Base-by-base conservation (phyloP, 352 stramenopile species). In the Globisporangium megalacanthum region DNA sequence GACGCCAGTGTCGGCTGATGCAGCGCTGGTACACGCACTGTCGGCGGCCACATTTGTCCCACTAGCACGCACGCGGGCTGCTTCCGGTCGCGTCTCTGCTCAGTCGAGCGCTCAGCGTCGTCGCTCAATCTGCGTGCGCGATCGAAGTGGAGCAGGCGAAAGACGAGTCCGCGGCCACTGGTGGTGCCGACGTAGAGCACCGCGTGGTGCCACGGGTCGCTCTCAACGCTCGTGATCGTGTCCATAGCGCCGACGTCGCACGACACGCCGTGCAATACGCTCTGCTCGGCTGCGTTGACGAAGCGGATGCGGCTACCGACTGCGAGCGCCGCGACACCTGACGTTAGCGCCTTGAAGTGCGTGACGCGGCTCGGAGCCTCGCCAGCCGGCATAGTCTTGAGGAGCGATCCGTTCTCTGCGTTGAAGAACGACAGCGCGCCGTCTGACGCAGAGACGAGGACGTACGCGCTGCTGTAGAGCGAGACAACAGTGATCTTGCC, bases 171-270 rank as follows among this genome's bases (percentile, higher is more conserved):
- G 22, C 56, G 50, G 2, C 67, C 67, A 29, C 65, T 61, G 37
- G 20, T 61, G 7, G 70, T 76, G 11, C 70, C 68, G 2, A 60
- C 67, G 45, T 70, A 73, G 2, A 79, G 47, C 5, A 62, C 37
- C 14, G 49, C 56, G 29, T 66, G 56, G 4, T 65, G 67, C 70
- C 61, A 79, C 33, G 60, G 44, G 25, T 79, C 70, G 36, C 58
- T 59, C 8, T 68, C 56, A 1, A 79, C 20, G 22, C 64, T 75
- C 4, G 65, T 74, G 48, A 79, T 75, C 3, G n/a, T 46, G 31
- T 67, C 51, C 31, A 46, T 56, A 10, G 67, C 66, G 8, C 59
- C 68, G 6, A 47, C 62, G 41, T 74, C 61, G 35, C 70, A 79
- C 0, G 37, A 22, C 4, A 47, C 49, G 14, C 73, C 41, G 17